These are phyloP conservation scores for Diaporthe vaccinii DNA, from an alignment of 2,329 filamentous ascomycete species.

Conservation along the genomic window DNA sequence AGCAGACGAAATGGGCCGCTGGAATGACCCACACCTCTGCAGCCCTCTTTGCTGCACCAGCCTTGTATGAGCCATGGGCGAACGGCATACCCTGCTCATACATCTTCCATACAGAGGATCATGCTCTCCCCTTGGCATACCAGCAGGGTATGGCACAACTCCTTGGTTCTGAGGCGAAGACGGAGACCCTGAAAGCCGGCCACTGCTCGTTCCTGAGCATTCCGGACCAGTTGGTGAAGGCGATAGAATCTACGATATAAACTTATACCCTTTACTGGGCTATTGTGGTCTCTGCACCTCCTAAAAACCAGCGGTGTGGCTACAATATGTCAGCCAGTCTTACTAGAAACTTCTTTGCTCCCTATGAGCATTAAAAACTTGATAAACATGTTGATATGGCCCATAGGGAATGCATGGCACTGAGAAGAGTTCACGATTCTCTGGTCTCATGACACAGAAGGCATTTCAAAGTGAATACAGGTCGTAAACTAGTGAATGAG, in stretches of 20 bases:
- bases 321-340: neutral
- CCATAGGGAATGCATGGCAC: too few relatives aligned
- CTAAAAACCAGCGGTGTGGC: neutral
- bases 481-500: neutral
- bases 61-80: slow-evolving; percentile 42
- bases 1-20: slow-evolving; percentile 34
- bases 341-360: neutral
- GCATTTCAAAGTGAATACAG: neutral
- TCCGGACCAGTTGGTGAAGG: slow-evolving; percentile 35
- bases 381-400: neutral
- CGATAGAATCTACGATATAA: slow-evolving; percentile 8
- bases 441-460: too few relatives aligned
- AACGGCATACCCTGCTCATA: slow-evolving; percentile 40
- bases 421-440: too few relatives aligned
- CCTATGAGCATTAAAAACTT: neutral
- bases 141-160: slow-evolving; percentile 42
- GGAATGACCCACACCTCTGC: slow-evolving; percentile 41
- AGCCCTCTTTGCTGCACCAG: slow-evolving; percentile 34
- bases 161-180: slow-evolving; percentile 27
- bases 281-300: neutral
- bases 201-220: slow-evolving; percentile 42
- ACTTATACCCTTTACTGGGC: neutral
- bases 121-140: slow-evolving; percentile 35
- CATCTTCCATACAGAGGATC: slow-evolving; percentile 40
- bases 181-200: slow-evolving; percentile 35